These are phyloP conservation scores for Ballota nigra DNA, from an alignment of 257 asterid genomes.

Conservation along the genomic window DNA sequence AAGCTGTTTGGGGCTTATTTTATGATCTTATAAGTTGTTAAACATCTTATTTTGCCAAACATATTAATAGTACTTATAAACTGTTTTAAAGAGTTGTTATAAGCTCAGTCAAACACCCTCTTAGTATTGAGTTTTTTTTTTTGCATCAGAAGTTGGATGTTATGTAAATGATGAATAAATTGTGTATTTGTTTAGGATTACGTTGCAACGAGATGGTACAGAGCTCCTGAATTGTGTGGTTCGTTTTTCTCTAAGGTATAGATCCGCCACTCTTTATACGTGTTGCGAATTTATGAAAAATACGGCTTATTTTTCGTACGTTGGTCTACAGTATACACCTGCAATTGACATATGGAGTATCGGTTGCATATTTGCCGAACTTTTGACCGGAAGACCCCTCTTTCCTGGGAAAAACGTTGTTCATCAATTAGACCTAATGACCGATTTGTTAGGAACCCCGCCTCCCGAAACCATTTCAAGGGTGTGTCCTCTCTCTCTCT, in stretches of 20 bases:
- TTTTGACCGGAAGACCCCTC: conserved; percentile 85
- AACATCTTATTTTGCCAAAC: no score
- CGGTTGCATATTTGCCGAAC: conserved; percentile 96
- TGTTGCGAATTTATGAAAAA: not conserved
- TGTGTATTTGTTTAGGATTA: conserved; percentile 56
- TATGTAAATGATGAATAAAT: not conserved
- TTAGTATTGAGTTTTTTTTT: no score
- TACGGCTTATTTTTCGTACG: conserved; percentile 1
- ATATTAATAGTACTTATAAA: no score
- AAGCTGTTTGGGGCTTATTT: no score
- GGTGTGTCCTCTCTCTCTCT: conserved; percentile 37
- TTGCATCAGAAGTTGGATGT: no score
- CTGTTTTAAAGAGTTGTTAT: no score
- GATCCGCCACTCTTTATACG: not conserved
- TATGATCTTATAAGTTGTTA: no score
- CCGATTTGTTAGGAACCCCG: conserved; percentile 90
- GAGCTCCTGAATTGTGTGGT: conserved; percentile 98
- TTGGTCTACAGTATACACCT: conserved; percentile 74
- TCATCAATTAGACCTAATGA: conserved; percentile 94
- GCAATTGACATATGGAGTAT: conserved; percentile 98
- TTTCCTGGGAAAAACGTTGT: conserved; percentile 98
- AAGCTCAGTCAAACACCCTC: no score
- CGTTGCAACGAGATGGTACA: conserved; percentile 95
- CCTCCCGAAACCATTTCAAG: conserved; percentile 88
- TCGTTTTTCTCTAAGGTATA: conserved; percentile 97